These are phyloP conservation scores for Pseudonitzschia multistriata DNA, from an alignment of 108 stramenopile genomes.

Conservation along the genomic window DNA sequence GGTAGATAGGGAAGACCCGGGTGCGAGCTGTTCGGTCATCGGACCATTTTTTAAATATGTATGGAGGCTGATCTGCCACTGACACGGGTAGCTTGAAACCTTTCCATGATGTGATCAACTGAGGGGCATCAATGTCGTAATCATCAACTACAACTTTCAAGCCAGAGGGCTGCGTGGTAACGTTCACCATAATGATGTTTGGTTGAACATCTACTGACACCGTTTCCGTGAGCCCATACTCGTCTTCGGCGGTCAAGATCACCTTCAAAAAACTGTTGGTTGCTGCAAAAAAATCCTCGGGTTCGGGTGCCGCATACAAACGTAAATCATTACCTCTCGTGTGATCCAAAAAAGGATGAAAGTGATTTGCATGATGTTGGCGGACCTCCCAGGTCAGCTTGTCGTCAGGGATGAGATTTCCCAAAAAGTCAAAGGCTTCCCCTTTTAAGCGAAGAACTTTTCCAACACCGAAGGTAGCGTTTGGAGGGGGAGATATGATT, in stretches of 20 bases:
- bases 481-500: slow-evolving; percentile 19
- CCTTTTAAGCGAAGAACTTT: slow-evolving; percentile 26
- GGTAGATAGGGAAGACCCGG: neutral
- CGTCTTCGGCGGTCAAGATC: slow-evolving; percentile 27
- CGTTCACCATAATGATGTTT: slow-evolving; percentile 6
- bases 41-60: slow-evolving; percentile 25
- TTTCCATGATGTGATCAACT: slow-evolving; percentile 27
- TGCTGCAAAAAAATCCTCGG: slow-evolving; percentile 40
- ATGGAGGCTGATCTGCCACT: slow-evolving; percentile 21
- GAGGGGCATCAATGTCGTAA: slow-evolving; percentile 18
- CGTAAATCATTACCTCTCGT: slow-evolving; percentile 24
- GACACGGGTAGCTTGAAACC: slow-evolving; percentile 17
- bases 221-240: slow-evolving; percentile 22
- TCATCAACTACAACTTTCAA: slow-evolving; percentile 22
- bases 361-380: slow-evolving; percentile 34
- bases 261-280: slow-evolving; percentile 34
- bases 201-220: slow-evolving; percentile 25
- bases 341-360: slow-evolving; percentile 37
- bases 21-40: slow-evolving; percentile 8
- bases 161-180: slow-evolving; percentile 25
- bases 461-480: slow-evolving; percentile 27
- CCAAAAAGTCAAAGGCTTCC: slow-evolving; percentile 20
- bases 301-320: slow-evolving; percentile 28
- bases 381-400: slow-evolving; percentile 36
- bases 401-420: slow-evolving; percentile 26